These are phyloP conservation scores for Pichiaceae sp. DNA, from an alignment of 1,139 yeast species.

Conservation along the genomic window DNA sequence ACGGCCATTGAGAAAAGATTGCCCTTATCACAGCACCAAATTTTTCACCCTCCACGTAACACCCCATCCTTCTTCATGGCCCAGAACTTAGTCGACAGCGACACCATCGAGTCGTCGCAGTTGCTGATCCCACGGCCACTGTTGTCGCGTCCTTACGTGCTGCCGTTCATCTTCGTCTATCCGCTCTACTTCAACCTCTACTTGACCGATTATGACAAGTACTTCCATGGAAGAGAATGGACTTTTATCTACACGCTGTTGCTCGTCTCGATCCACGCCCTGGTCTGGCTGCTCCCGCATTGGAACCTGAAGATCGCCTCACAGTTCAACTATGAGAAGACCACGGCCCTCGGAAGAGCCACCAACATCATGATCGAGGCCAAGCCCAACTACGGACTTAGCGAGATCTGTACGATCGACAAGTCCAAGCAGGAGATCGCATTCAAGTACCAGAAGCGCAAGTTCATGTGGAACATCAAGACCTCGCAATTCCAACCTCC, in stretches of 20 bases:
- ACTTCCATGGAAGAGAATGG: conserved; percentile 72
- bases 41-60: background rate
- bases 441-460: conserved; percentile 86
- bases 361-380: conserved; percentile 69
- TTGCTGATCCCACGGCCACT: conserved; percentile 64
- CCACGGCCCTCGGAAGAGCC: conserved; percentile 44
- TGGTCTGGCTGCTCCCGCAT: conserved; percentile 87
- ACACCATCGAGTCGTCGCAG: conserved; percentile 55
- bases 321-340: conserved; percentile 54
- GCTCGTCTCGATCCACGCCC: conserved; percentile 60
- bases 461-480: conserved; percentile 62
- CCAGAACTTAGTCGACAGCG: conserved; percentile 37
- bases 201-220: conserved; percentile 61
- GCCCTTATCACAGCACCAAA: background rate
- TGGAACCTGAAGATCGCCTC: conserved; percentile 79
- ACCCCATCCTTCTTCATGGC: conserved; percentile 11
- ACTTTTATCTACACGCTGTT: conserved; percentile 81
- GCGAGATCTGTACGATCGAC: conserved; percentile 68
- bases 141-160: conserved; percentile 64
- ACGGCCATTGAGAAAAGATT: background rate
- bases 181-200: conserved; percentile 69
- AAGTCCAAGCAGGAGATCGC: conserved; percentile 52
- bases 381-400: conserved; percentile 76
- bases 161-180: conserved; percentile 77
- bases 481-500: conserved; percentile 69